Base-by-base conservation (phyloP, 257 asterid genomes). In the Pogostemon cablin region DNA sequence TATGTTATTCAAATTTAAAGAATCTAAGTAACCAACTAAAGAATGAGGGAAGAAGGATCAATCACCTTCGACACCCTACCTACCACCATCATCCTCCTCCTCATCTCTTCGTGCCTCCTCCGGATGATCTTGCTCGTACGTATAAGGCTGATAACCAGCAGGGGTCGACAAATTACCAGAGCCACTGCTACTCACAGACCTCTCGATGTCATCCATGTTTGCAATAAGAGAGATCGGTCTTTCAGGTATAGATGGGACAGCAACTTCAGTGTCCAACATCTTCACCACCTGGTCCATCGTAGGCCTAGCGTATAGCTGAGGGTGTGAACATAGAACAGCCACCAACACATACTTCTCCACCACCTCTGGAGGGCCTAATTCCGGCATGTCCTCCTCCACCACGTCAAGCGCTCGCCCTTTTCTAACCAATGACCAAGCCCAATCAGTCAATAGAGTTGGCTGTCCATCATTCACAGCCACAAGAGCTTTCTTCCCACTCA, bases 391-490 rank as follows among this genome's bases (percentile, higher is more conserved):
- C 39, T 81, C 85, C 50, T 92, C 98, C 17, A 90, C 75, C 11
- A 93, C 96, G 55, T 79, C 95, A 80, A 88, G 65, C 0, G 82
- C 75, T 65, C 80, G 74, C 37, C 95, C 96, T 69, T 83, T 79
- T 37, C 91, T 85, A 10, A 88, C 97, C 77, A 88, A 68, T 0
- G 90, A 61, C 98, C 97, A 93, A 20, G 97, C 97, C 98, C 98
- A 93, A 71, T 93, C 98, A 6, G 96, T 78, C 65, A 90, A 79
- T 3, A 88, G 82, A 7, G 64, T 75, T 3, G 92, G 93, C 50
- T 82, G 91, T 58, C 84, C 93, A 59, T 85, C 95, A 10, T 79
- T 79, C 35, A 68, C 73, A 1, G 87, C 84, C 40, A 84, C 48
- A 8, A 93, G 81, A 0, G 98, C 97, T 64, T 90, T 93, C 79